Evolutionary conservation across 441 rosid species (phyloP), one percentile per base, ranked within the genome.

Genomic region (Adansonia grandidieri): DNA sequence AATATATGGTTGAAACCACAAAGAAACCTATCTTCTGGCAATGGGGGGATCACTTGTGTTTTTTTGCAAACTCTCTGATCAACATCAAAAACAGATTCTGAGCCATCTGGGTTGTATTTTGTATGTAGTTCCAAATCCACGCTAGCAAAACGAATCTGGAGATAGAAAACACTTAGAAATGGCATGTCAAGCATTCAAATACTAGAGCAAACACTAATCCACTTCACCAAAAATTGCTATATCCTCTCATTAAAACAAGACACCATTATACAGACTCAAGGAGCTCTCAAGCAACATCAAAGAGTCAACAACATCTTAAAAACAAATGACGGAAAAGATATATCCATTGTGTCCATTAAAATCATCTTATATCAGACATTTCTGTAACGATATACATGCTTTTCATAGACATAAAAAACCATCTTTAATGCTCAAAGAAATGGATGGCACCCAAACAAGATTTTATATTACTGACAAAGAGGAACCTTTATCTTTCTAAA

Each of bases 1-100:
- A 93, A 93, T 56, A 95, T 92, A 85, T 95, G 98, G 82, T 83
- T 88, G 90, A 93, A 96, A 76, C 97, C 71, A 79, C 98, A 92
- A 9, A 95, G 94, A 87, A 93, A 95, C 82, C 91, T 89, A 85
- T 93, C 99, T 77, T 93, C 98, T 13, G 92, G 89, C 65, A 95
- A 83, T 50, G 95, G 94, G 44, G 89, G 99, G 77, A 95, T 82
- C 74, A 93, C 87, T 86, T 90, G 94, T 5, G 96, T 93, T 82
- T 76, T 88, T 63, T 77, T 79, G 57, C 89, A 87, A 74, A 93
- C 89, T 88, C 92, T 91, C 79, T 78, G 87, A 82, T 95, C 95
- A 67, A 95, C 95, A 84, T 91, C 96, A 61, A 84, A 93, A 54
- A 95, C 80, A 9, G 97, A 88, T 83, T 88, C 99, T 80, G 91